These are phyloP conservation scores for Hypoxylon lenormandii DNA, from an alignment of 495 filamentous ascomycete species.

Conservation along the genomic window DNA sequence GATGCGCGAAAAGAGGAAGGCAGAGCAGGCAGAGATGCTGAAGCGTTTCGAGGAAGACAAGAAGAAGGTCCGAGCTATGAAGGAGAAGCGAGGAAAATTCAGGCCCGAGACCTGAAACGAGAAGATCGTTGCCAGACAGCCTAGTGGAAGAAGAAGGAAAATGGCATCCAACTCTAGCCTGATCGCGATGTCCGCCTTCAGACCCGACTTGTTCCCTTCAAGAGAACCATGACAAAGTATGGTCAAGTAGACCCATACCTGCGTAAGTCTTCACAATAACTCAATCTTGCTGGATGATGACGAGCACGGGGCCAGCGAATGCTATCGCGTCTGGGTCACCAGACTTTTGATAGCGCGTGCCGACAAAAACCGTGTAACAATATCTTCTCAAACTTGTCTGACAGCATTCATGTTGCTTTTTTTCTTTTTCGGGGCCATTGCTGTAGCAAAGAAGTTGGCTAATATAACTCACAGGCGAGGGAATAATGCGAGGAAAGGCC, in stretches of 20 bases:
- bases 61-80: conserved; percentile 71
- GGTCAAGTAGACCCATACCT: not conserved
- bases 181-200: not conserved
- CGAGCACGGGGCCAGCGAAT: conserved; percentile 67
- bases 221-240: not conserved
- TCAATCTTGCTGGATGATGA: conserved; percentile 59
- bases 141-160: not conserved
- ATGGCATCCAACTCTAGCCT: not conserved
- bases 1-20: conserved; percentile 87
- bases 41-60: conserved; percentile 74
- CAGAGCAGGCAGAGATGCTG: conserved; percentile 75
- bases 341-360: conserved; percentile 49
- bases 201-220: not conserved
- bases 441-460: conserved; percentile 1
- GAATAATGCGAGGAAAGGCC: too few relatives aligned
- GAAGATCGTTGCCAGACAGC: not conserved
- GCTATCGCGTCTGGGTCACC: conserved; percentile 45
- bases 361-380: conserved; percentile 63
- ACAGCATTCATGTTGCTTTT: conserved; percentile 23
- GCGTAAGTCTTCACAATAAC: conserved; percentile 12
- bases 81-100: conserved; percentile 70
- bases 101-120: conserved; percentile 60
- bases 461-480: conserved; percentile 6
- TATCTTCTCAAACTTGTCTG: conserved; percentile 68
- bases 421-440: not conserved